Conservation (phyloP, 1,284 basidiomycete genomes). For the Boletus semigastroideus region DNA sequence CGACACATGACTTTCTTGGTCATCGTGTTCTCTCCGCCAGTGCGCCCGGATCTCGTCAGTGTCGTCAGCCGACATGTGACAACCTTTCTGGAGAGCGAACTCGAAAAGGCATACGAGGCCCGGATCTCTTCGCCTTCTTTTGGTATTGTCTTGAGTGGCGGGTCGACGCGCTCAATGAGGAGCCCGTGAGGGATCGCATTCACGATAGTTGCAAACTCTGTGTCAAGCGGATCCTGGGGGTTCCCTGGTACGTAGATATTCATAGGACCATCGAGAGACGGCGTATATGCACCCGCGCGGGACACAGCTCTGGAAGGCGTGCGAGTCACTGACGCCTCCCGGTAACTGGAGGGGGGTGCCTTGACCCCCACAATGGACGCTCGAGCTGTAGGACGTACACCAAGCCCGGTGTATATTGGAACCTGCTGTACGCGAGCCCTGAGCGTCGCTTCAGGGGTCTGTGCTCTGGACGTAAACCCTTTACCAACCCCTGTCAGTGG, state of each 20-base stretch:
- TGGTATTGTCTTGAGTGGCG: slow-evolving; percentile 62
- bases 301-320: slow-evolving; percentile 67
- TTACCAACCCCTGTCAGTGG: slow-evolving; percentile 47
- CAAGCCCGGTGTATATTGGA: slow-evolving; percentile 48
- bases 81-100: slow-evolving; percentile 65
- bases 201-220: slow-evolving; percentile 72
- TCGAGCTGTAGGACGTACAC: slow-evolving; percentile 41
- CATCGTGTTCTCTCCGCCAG: slow-evolving; percentile 43
- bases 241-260: slow-evolving; percentile 71
- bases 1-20: slow-evolving; percentile 86
- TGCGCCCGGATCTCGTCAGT: slow-evolving; percentile 57
- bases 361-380: slow-evolving; percentile 38
- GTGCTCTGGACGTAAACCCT: slow-evolving; percentile 44
- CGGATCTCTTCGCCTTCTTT: slow-evolving; percentile 77
- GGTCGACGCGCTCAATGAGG: slow-evolving; percentile 76
- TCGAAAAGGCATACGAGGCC: slow-evolving; percentile 82
- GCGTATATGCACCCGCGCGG: slow-evolving; percentile 60
- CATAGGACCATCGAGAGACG: slow-evolving; percentile 50
- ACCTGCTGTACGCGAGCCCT: slow-evolving; percentile 57
- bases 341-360: slow-evolving; percentile 74
- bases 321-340: slow-evolving; percentile 52
- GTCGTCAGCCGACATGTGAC: slow-evolving; percentile 81
- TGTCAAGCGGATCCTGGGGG: slow-evolving; percentile 76
- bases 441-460: slow-evolving; percentile 66
- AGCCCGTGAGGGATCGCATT: slow-evolving; percentile 77